Base-by-base conservation (phyloP, 140 eudicot genomes). In the Cichorium intybus region DNA sequence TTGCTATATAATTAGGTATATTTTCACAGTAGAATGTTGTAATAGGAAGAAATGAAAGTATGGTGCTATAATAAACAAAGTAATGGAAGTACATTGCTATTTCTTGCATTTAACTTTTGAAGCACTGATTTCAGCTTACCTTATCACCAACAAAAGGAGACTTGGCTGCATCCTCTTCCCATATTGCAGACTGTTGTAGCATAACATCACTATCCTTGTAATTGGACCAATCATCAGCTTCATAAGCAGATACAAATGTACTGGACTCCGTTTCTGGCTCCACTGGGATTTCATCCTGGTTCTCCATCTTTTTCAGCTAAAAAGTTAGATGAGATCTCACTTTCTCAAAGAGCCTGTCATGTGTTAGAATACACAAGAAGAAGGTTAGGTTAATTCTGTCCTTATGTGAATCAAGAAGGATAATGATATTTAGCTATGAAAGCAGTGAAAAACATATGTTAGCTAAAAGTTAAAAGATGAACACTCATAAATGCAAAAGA, bases 131-230 rank as follows among this genome's bases (percentile, higher is more conserved):
- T 24, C 24, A 24, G 61, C 71, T 70, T 75, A 68, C 95, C 92
- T 89, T 89, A 74, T 89, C 97, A 69, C 89, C 95, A 60, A 89
- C 89, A 65, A 74, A 84, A 0, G 84, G 93, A 65, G 82, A 71
- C 78, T 81, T 89, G 46, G 74, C 84, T 43, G 95, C 95, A 75
- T 89, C 87, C 56, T 68, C 81, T 48, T 86, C 95, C 46, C 62
- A 80, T 35, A 86, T 89, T 23, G 85, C 87, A 47, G 89, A 76
- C 73, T 89, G 97, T 74, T 89, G 95, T 73, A 77, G 87, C 87
- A 83, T 81, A 66, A 89, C 87, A 51, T 86, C 97, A 75, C 80
- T 72, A 54, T 89, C 97, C 79, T 76, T 86, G 69, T 79, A 71
- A 68, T 75, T 77, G 57, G 70, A 82, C 97, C 97, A 89, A 70